These are phyloP conservation scores for Phylloboletellus chloephorus DNA, from an alignment of 1,284 basidiomycete species.

Conservation along the genomic window DNA sequence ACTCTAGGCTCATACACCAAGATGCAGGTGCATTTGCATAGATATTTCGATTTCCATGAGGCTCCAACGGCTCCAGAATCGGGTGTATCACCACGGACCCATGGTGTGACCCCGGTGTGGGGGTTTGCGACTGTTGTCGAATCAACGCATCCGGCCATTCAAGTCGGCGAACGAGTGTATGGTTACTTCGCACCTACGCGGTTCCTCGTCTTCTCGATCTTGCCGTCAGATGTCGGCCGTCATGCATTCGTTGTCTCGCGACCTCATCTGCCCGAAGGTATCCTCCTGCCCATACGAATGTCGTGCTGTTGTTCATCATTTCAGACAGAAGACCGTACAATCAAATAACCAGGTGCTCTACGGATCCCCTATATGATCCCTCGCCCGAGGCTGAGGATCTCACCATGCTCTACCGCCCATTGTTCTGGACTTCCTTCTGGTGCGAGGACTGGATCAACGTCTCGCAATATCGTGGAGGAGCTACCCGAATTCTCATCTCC, in stretches of 20 bases:
- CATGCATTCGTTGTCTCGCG: slow-evolving; percentile 50
- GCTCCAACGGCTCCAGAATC: slow-evolving; percentile 34
- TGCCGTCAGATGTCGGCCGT: slow-evolving; percentile 44
- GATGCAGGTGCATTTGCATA: slow-evolving; percentile 20
- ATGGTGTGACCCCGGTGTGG: slow-evolving; percentile 64
- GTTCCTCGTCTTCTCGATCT: slow-evolving; percentile 51
- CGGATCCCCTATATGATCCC: slow-evolving; percentile 48
- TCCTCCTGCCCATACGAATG: slow-evolving; percentile 2
- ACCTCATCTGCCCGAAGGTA: slow-evolving; percentile 53
- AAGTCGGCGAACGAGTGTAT: slow-evolving; percentile 52
- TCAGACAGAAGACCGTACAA: slow-evolving; percentile 62
- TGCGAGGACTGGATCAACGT: slow-evolving; percentile 59
- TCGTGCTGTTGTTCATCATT: neutral
- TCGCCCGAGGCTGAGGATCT: slow-evolving; percentile 47
- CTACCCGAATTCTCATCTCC: slow-evolving; percentile 47
- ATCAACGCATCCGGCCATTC: slow-evolving; percentile 44
- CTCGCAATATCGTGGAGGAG: slow-evolving; percentile 42
- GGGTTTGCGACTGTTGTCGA: slow-evolving; percentile 52
- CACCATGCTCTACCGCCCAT: slow-evolving; percentile 59
- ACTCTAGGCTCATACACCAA: neutral
- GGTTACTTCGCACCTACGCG: slow-evolving; percentile 56
- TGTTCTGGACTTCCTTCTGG: slow-evolving; percentile 69
- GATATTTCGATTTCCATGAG: slow-evolving; percentile 61
- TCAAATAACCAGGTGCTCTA: slow-evolving; percentile 51
- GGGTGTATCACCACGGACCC: slow-evolving; percentile 39